Evolutionary conservation across 192 early-diverging fungal species (phyloP), one percentile per base, ranked within the genome.

Genomic region (Coemansia sp.): DNA sequence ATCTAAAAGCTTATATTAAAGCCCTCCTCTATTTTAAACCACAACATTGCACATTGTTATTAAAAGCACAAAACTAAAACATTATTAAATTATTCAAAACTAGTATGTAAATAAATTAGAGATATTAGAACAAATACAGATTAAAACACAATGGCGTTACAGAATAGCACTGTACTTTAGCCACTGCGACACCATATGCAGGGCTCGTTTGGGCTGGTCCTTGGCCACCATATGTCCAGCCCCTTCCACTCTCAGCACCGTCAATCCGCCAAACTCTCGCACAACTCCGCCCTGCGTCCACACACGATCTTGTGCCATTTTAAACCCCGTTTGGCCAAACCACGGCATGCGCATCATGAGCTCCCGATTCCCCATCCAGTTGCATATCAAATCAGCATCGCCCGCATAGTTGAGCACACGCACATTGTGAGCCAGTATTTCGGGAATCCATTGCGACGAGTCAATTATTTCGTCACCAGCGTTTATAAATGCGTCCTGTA

Each of bases 151-250:
- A 0, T 5, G 5, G 29, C 12, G 41, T 43, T 43, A 43, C 41
- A 43, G 41, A 15, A 43, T 43, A 15, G 41, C 41, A 15, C 15
- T 8, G 15, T 43, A 43, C 2, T 14, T 11, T 15, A 93, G 62
- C 92, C 93, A 97, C 50, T 75, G 76, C 72, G 89, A 90, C 61
- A 97, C 83, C 85, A 97, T 90, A 72, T 91, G 89, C 32, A 87
- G 70, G 25, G 86, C 84, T 52, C 83, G 83, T 37, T 73, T 82
- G 48, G 93, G 91, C 83, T 94, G 90, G 81, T 97, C 95, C 67
- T 92, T 90, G 17, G 95, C 93, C 9, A 89, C 86, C 92, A 93
- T 93, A 60, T 93, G 92, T 2, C 96, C 93, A 49, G 91, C 92
- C 65, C 89, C 88, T 62, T 82, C 91, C 2, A 93, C 83, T 22